Percentiles rank a stretch among this genome's conserved stretches.
phyloP scores from a whole-genome alignment of 306 rosid species.

The Prunus padus region DNA sequence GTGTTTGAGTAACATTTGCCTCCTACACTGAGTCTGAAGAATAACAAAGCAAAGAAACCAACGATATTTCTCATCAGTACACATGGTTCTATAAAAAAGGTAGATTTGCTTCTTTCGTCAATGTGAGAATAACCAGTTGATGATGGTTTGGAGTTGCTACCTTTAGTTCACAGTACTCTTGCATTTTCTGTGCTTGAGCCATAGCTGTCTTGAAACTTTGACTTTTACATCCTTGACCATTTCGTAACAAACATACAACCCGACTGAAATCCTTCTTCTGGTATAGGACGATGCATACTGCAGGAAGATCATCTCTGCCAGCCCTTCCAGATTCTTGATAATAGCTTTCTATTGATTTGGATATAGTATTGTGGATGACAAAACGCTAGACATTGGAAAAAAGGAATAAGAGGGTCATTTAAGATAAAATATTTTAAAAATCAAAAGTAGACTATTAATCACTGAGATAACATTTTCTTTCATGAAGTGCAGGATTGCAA shows the following conservation, averaged over 20 bases:
- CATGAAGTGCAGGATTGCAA: neutral
- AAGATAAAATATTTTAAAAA: no score
- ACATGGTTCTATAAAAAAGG: slow-evolving; percentile 6
- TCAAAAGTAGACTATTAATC: neutral
- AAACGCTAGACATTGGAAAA: slow-evolving; percentile 63
- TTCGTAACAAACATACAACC: slow-evolving; percentile 88
- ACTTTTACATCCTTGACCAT: slow-evolving; percentile 63
- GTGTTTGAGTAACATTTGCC: slow-evolving; percentile 77
- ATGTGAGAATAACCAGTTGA: slow-evolving; percentile 8
- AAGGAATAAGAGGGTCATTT: neutral
- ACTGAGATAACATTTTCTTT: neutral
- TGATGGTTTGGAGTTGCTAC: slow-evolving; percentile 33
- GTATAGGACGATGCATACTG: slow-evolving; percentile 78
- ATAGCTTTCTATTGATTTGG: slow-evolving; percentile 95
- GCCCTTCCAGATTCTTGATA: slow-evolving; percentile 99
- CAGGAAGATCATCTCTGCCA: slow-evolving; percentile 85
- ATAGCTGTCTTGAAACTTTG: slow-evolving; percentile 70
- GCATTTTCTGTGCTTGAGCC: slow-evolving; percentile 90
- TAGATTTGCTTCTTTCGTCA: neutral
- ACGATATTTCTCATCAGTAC: neutral
- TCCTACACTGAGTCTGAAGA: slow-evolving; percentile 71
- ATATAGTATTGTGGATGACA: slow-evolving; percentile 86
- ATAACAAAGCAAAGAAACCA: slow-evolving; percentile 23
- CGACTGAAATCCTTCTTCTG: slow-evolving; percentile 97
- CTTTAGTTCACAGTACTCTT: slow-evolving; percentile 89